Evolutionary conservation across 345 rosid species (phyloP).

Genomic region (Populus simonii): DNA sequence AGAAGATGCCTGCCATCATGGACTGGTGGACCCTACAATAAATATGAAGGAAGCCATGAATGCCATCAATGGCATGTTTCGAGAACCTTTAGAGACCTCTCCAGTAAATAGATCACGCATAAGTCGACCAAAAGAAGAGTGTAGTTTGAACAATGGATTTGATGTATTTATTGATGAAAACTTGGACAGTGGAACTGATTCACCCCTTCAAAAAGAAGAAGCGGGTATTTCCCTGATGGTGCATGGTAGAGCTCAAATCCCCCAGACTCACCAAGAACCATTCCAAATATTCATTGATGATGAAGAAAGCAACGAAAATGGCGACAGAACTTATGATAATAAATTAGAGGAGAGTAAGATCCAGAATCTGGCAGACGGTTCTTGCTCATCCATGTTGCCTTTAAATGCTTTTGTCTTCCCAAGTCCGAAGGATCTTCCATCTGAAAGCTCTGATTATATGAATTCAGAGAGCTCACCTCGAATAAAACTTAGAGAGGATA

Average conservation of each 20-base stretch:
- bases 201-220: slow-evolving; percentile 23
- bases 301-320: slow-evolving; percentile 41
- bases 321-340: slow-evolving; percentile 30
- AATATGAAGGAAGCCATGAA: slow-evolving; percentile 86
- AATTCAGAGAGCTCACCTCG: slow-evolving; percentile 38
- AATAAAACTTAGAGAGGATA: slow-evolving; percentile 70
- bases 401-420: slow-evolving; percentile 54
- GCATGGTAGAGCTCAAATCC: slow-evolving; percentile 22
- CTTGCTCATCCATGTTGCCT: slow-evolving; percentile 17
- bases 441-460: slow-evolving; percentile 50
- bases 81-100: slow-evolving; percentile 71
- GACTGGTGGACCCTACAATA: slow-evolving; percentile 82
- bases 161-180: slow-evolving; percentile 55
- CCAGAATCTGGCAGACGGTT: slow-evolving; percentile 15
- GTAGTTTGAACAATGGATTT: slow-evolving; percentile 32
- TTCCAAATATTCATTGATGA: slow-evolving; percentile 62
- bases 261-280: slow-evolving; percentile 37
- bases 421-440: slow-evolving; percentile 53
- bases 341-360: slow-evolving; percentile 23
- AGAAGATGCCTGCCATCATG: slow-evolving; percentile 83
- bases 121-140: slow-evolving; percentile 37
- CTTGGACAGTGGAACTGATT: slow-evolving; percentile 21
- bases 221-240: slow-evolving; percentile 14
- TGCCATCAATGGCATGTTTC: slow-evolving; percentile 77
- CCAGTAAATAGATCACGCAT: slow-evolving; percentile 41